Conservation (phyloP, 2,329 filamentous ascomycete species). For the Tolypocladium tundrense region DNA sequence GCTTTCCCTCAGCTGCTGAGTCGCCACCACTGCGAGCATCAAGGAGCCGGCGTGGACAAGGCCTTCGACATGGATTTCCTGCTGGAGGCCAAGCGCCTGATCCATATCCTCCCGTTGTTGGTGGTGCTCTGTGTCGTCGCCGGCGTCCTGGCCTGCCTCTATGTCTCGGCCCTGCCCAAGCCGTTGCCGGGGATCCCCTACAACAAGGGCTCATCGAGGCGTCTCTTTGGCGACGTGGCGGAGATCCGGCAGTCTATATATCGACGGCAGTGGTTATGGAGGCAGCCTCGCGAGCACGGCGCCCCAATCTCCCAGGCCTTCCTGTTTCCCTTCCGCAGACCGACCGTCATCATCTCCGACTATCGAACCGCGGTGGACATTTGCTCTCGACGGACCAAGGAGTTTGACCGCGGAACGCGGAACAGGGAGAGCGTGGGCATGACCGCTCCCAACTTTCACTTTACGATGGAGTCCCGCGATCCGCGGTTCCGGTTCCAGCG, state of each 20-base stretch:
- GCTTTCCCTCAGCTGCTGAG: background rate
- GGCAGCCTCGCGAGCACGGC: constrained; percentile 13
- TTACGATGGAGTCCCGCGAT: constrained; percentile 20
- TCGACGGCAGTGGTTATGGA: constrained; percentile 15
- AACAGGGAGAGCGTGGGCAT: constrained; percentile 14
- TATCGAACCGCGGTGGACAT: constrained; percentile 23
- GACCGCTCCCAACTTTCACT: constrained; percentile 18
- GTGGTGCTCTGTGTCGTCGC: background rate
- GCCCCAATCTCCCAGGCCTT: constrained; percentile 23
- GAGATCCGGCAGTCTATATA: constrained; percentile 8
- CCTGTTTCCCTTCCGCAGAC: constrained; percentile 18
- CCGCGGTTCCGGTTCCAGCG: constrained; percentile 20
- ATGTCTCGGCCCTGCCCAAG: constrained; percentile 6
- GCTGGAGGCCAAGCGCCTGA: background rate
- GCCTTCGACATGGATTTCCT: background rate
- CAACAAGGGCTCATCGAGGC: constrained; percentile 9
- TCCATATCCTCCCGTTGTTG: background rate
- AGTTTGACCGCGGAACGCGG: constrained; percentile 20
- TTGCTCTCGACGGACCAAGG: constrained; percentile 16
- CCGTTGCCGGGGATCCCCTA: constrained; percentile 17
- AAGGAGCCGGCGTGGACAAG: background rate
- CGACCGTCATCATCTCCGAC: constrained; percentile 21
- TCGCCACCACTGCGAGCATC: background rate
- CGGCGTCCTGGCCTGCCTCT: background rate
- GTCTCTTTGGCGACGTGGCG: constrained; percentile 13